Evolutionary conservation across 345 rosid species (phyloP), one percentile per base, ranked within the genome.

Genomic region (Aurinia saxatilis): DNA sequence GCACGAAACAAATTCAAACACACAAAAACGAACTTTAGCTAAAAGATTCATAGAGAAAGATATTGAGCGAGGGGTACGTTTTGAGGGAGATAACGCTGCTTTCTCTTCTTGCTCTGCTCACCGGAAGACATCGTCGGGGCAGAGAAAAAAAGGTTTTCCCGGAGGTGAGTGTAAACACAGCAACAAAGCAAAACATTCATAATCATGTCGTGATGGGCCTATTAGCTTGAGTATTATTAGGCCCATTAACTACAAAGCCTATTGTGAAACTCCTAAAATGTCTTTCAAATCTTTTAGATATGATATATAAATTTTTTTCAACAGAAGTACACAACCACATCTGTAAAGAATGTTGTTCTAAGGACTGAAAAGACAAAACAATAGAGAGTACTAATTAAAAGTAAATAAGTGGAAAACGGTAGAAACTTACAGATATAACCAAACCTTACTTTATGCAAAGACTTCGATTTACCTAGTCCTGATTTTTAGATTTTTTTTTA

Each of bases 81-180:
- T 44, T 90, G 68, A 23, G 95, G 99, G 39, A 74, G 92, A 50
- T 72, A 90, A 34, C 75, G 85, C 10, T 81, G 95, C 80, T 80
- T 92, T 62, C 96, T 73, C 86, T 84, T 93, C 82, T 79, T 85
- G 74, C 77, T 67, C 68, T 75, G 80, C 74, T 69, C 59, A 30
- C 75, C 66, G 49, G 70, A 1, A 30, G 81, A 75, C 96, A 87
- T 87, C 56, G 69, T 54, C 51, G 65, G 68, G 12, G 45, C n/a
- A n/a, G n/a, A 12, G 30, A 53, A 9, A 23, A 33, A 12, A 4
- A 47, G 27, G 23, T 1, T 7, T 55, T 54, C 57, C 25, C 45
- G 49, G 59, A 15, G 40, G n/a, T 7, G 40, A 12, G 33, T 5
- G 10, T 4, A 40, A n/a, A 58, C 25, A 23, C 19, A 41, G 50